Evolutionary conservation across 148 eudicot species (phyloP), one percentile per base, ranked within the genome.

Genomic region (Polygonum aviculare): DNA sequence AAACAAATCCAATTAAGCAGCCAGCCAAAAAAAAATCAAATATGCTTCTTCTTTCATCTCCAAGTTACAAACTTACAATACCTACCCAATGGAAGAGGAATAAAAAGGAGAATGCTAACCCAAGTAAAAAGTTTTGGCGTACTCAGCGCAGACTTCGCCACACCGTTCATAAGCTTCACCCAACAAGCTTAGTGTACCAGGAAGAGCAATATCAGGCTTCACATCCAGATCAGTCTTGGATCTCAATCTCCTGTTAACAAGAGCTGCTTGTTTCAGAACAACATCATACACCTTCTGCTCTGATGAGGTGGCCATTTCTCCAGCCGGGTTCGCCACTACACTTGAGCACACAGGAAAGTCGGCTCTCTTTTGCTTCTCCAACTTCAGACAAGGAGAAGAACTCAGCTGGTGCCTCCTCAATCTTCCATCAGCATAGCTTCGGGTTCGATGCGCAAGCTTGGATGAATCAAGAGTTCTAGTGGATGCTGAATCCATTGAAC

Each of bases 271-370:
- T 82, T 91, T 95, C 75, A 93, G 77, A 0, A 95, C 97, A 77
- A 95, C 99, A 79, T 95, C 93, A 77, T 95, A 95, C 19, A 95
- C 98, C 85, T 85, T 92, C 72, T 93, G 91, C 82, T 95, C 99
- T 0, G 99, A 91, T 4, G 99, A 76, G 38, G 82, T 57, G 0
- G 86, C 81, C 78, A 93, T 76, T 49, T 90, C 99, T 50, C 89
- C 96, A 8, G 91, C 85, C 1, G 97, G 91, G 78, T 84, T 88
- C 2, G 88, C 98, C 49, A 88, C 87, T 82, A 86, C 74, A 84
- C 93, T 93, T 16, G 98, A 88, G 35, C 77, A 63, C 57, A 86
- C 86, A 26, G 83, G 70, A 12, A 85, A 82, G 39, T 84, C 83
- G 5, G 50, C 77, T 52, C 85, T 88, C 72, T 76, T 90, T 35